A percentile compares a stretch with the other conserved stretches of the same genome.
These are phyloP conservation scores for Yarrowia sp. DNA, from an alignment of 805 yeast species.

Conservation along the genomic window DNA sequence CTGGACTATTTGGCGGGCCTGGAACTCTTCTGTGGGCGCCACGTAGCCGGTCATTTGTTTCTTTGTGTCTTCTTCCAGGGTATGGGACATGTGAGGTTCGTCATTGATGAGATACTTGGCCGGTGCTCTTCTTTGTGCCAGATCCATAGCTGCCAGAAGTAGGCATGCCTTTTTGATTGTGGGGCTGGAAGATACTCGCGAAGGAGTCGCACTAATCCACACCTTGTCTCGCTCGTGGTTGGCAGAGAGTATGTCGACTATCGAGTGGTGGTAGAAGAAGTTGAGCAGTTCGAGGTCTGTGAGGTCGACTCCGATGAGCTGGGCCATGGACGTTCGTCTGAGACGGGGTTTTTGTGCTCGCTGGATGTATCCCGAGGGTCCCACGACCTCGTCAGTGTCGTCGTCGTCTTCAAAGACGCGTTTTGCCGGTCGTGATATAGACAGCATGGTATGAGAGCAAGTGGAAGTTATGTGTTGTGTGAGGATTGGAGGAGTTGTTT, in stretches of 20 bases:
- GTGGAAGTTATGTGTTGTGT: too few relatives aligned
- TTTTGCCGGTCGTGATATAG: neutral
- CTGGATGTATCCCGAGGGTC: neutral
- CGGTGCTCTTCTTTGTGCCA: conserved; percentile 4
- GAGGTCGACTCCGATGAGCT: conserved; percentile 7
- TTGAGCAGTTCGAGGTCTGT: conserved; percentile 12
- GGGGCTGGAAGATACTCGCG: neutral
- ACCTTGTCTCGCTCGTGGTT: conserved; percentile 4
- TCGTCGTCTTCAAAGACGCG: neutral
- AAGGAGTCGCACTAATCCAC: neutral
- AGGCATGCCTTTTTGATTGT: conserved; percentile 13
- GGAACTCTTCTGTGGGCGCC: conserved; percentile 1
- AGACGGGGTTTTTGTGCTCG: neutral
- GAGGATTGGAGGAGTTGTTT: too few relatives aligned
- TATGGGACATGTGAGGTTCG: neutral
- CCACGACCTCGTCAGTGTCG: neutral
- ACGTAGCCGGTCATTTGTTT: neutral
- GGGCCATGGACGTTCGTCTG: conserved; percentile 18
- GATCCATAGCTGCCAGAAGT: conserved; percentile 9
- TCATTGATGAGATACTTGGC: conserved; percentile 9
- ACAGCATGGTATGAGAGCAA: neutral
- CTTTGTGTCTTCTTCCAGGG: neutral
- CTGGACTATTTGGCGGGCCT: neutral
- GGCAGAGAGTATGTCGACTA: neutral
- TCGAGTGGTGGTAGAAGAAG: conserved; percentile 24